A percentile compares a stretch with the other conserved stretches of the same genome.
phyloP scores from a whole-genome alignment of 805 yeast species.

The Candida jianshihensis region DNA sequence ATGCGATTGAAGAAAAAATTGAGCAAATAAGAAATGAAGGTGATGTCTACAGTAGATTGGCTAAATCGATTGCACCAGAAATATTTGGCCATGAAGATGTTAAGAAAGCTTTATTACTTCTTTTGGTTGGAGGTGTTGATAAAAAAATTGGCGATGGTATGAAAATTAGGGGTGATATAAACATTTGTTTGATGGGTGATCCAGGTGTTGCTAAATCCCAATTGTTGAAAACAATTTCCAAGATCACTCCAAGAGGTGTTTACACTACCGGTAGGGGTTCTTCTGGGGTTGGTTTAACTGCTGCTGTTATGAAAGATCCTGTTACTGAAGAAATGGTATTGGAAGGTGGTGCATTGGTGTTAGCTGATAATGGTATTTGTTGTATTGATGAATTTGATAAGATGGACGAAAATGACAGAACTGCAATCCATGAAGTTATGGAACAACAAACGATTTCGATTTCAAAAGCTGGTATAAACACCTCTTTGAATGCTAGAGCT shows the following conservation, averaged over 20 bases:
- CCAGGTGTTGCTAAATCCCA: constrained; percentile 99
- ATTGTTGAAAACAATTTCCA: constrained; percentile 80
- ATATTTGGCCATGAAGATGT: constrained; percentile 92
- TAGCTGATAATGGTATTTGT: constrained; percentile 97
- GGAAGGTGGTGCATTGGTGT: constrained; percentile 96
- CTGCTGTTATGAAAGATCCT: constrained; percentile 98
- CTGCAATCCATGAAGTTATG: constrained; percentile 99
- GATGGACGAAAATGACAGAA: constrained; percentile 95
- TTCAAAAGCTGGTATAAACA: constrained; percentile 95
- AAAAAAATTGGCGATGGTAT: constrained; percentile 94
- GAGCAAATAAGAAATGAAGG: constrained; percentile 50
- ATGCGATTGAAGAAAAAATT: constrained; percentile 50
- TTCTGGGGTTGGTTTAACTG: constrained; percentile 97
- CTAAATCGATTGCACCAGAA: constrained; percentile 94
- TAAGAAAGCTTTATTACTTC: constrained; percentile 78
- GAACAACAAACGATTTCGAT: constrained; percentile 98
- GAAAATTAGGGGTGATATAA: constrained; percentile 95
- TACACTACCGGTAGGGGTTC: constrained; percentile 98
- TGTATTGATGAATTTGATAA: constrained; percentile 99
- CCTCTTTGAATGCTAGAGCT: constrained; percentile 91
- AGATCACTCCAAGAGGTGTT: constrained; percentile 93
- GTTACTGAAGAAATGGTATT: constrained; percentile 98
- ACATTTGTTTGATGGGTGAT: constrained; percentile 95
- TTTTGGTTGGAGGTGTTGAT: constrained; percentile 92
- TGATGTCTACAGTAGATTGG: constrained; percentile 69